These are phyloP conservation scores for Lentinula raphanica DNA, from an alignment of 768 basidiomycete genomes.

Conservation along the genomic window DNA sequence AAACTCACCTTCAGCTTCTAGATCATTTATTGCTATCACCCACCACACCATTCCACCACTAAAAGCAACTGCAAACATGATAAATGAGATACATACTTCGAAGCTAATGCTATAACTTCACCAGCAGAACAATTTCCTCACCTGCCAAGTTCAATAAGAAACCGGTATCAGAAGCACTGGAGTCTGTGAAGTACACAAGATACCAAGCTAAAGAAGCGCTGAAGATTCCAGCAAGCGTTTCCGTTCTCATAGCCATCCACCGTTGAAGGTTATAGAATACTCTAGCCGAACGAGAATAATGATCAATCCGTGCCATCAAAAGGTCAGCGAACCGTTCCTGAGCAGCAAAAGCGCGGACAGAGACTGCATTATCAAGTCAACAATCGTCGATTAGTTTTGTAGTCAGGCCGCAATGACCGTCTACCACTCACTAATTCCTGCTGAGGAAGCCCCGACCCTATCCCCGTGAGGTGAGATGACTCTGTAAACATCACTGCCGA, in stretches of 20 bases:
- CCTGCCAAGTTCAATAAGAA: conserved; percentile 36
- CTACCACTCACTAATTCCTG: not conserved
- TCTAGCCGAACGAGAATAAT: conserved; percentile 25
- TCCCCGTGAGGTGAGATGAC: not conserved
- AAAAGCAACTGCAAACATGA: conserved; percentile 9
- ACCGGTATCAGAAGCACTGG: conserved; percentile 26
- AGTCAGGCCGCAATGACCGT: too few relatives aligned
- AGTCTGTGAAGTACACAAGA: conserved; percentile 22
- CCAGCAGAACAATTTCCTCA: conserved; percentile 9
- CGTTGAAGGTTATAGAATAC: conserved; percentile 32
- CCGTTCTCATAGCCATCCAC: conserved; percentile 30
- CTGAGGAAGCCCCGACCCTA: conserved; percentile 11
- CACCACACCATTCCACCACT: conserved; percentile 15
- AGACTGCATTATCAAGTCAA: not conserved
- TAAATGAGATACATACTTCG: not conserved
- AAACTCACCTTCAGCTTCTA: conserved; percentile 16
- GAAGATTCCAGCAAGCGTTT: conserved; percentile 40
- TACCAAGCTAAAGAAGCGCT: conserved; percentile 35
- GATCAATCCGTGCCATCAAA: conserved; percentile 33
- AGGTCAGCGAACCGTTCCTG: conserved; percentile 29
- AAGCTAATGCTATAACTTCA: too few relatives aligned
- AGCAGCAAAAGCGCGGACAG: conserved; percentile 40
- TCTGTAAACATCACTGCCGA: not conserved
- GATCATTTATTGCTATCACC: conserved; percentile 18
- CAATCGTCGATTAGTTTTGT: too few relatives aligned